phyloP scores from a whole-genome alignment of 176 grass and related monocot genomes.

The Oryza nivara region DNA sequence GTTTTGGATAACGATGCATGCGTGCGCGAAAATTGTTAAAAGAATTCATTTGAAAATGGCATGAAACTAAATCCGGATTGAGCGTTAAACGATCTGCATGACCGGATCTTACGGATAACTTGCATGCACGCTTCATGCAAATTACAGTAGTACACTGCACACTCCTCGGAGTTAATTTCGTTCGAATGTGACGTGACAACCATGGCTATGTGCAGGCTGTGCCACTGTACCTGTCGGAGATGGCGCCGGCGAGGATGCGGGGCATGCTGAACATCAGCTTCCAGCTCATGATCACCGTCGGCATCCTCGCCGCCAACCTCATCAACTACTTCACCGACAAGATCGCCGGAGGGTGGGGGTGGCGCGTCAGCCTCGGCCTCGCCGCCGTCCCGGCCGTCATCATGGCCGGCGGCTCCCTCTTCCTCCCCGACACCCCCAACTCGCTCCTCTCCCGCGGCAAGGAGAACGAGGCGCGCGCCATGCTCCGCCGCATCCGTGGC shows the following conservation, averaged over 20 bases:
- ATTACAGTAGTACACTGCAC: too few species aligned
- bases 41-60: too few species aligned
- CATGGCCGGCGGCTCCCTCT: constrained; percentile 43
- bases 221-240: constrained; percentile 54
- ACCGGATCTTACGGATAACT: too few species aligned
- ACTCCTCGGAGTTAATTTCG: too few species aligned
- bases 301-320: constrained; percentile 45
- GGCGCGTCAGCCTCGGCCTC: constrained; percentile 41
- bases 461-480: constrained; percentile 30
- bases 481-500: constrained; percentile 43
- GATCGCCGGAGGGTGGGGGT: constrained; percentile 47
- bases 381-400: constrained; percentile 40
- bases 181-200: too few species aligned
- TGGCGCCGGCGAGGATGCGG: constrained; percentile 50
- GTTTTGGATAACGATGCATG: too few species aligned
- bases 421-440: constrained; percentile 51
- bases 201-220: constrained; percentile 18
- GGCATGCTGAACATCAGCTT: constrained; percentile 59
- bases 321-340: constrained; percentile 48
- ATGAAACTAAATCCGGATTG: too few species aligned
- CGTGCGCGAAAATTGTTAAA: too few species aligned
- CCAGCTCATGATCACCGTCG: constrained; percentile 56
- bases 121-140: too few species aligned
- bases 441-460: constrained; percentile 39
- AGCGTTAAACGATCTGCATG: too few species aligned